Conservation (phyloP, 2,329 filamentous ascomycete species). For the Aschersonia sp. region DNA sequence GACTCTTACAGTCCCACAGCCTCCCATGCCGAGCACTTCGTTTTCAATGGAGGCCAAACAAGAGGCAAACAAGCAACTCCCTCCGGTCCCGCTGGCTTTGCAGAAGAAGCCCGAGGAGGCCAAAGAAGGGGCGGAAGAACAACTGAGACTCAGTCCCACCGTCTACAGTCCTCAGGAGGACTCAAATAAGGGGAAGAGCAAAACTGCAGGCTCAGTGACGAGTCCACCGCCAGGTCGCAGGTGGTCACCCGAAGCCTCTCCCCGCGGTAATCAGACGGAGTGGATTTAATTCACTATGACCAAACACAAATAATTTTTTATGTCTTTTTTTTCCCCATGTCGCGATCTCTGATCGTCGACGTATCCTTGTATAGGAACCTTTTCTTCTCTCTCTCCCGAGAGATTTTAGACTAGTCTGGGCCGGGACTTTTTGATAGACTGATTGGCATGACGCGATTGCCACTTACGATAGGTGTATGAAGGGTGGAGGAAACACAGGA, state of each 20-base stretch:
- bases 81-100: slow-evolving; percentile 17
- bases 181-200: not conserved
- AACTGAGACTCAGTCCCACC: slow-evolving; percentile 31
- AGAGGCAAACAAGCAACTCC: slow-evolving; percentile 9
- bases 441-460: too few relatives aligned
- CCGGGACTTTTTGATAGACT: too few relatives aligned
- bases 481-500: too few relatives aligned
- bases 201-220: not conserved
- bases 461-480: too few relatives aligned
- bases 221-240: not conserved
- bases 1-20: not conserved
- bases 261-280: slow-evolving; percentile 3
- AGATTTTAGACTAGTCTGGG: too few relatives aligned
- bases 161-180: slow-evolving; percentile 30
- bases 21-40: not conserved
- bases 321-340: not conserved
- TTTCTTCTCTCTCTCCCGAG: not conserved
- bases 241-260: not conserved
- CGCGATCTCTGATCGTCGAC: not conserved
- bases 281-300: slow-evolving; percentile 1
- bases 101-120: not conserved
- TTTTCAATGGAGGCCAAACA: not conserved
- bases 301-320: not conserved
- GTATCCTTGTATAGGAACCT: not conserved
- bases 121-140: slow-evolving; percentile 8